Evolutionary conservation across 139 green algal genomes (phyloP), one percentile per base, ranked within the genome.

Genomic region (Coelastrella sp.): DNA sequence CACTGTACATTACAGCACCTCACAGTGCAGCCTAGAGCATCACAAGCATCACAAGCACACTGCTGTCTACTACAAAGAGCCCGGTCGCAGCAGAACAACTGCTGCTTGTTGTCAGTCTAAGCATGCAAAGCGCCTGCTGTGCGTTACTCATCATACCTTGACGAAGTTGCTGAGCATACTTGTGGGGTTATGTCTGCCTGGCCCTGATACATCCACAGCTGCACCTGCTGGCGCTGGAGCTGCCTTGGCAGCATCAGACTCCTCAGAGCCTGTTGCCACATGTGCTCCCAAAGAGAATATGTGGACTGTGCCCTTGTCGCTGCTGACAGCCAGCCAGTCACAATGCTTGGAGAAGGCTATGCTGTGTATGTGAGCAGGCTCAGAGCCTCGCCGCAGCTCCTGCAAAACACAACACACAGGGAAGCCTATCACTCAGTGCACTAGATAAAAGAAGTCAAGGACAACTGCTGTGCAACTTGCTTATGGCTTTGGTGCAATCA

Each of bases 281-380:
- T 91, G 88, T 35, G 94, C 63, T 19, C 88, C 43, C 34, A 99
- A 89, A 72, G 95, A 89, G 19, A 92, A 95, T 3, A 98, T 89
- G 79, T 99, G 96, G 71, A 99, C 92, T 0, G 90, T 99, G 87
- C 94, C 95, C 83, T 98, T 98, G 91, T 98, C 95, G 79, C 92
- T 97, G 21, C 93, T 95, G 15, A 95, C 90, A 2, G 95, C 97
- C 35, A 99, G 91, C 92, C 93, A 98, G 2, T 96, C 89, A 43
- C 88, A 93, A 37, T 57, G 69, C n/a, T 86, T 86, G 21, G 91
- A 94, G 63, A 99, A 95, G 0, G 96, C 93, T 9, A 99, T 88
- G 90, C 88, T 94, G 92, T 95, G 96, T 38, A 99, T 96, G 38
- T 85, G 79, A 0, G 97, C 95, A 4, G 92, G 87, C 90, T 99